These are phyloP conservation scores for Phytophthora kernoviae DNA, from an alignment of 352 stramenopile genomes.

Conservation along the genomic window DNA sequence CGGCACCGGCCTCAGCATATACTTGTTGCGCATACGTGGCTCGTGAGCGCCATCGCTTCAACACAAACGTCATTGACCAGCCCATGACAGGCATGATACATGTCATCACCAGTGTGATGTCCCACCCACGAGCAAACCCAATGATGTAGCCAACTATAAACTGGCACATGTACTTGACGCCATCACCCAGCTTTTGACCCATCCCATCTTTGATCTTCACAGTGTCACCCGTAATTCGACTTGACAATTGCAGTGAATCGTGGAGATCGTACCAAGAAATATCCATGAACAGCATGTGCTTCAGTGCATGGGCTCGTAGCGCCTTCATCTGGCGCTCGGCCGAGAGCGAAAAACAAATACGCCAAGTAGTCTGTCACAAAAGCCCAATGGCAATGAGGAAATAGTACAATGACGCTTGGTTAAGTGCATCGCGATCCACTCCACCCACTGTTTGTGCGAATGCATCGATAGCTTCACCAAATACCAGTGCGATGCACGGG, in stretches of 20 bases:
- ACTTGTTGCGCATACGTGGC: constrained; percentile 21
- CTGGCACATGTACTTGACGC: constrained; percentile 34
- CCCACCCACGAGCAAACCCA: constrained; percentile 26
- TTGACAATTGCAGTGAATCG: constrained; percentile 31
- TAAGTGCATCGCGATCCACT: constrained; percentile 25
- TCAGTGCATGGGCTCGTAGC: constrained; percentile 25
- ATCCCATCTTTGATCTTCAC: constrained; percentile 50
- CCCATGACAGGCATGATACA: constrained; percentile 18
- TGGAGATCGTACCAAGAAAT: constrained; percentile 43
- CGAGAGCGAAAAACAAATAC: constrained; percentile 30
- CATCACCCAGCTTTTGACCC: constrained; percentile 45
- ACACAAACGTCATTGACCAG: constrained; percentile 11
- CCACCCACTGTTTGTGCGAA: constrained; percentile 32
- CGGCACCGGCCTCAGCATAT: constrained; percentile 50
- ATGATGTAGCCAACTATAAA: constrained; percentile 33
- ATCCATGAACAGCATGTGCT: constrained; percentile 45
- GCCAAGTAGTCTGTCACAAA: constrained; percentile 37
- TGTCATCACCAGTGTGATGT: constrained; percentile 37
- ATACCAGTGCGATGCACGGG: constrained; percentile 26
- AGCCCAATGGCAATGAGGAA: constrained; percentile 30
- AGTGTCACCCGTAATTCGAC: constrained; percentile 24
- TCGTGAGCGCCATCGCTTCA: constrained; percentile 5
- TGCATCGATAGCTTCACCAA: constrained; percentile 42
- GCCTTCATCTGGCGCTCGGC: constrained; percentile 46
- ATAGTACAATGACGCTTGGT: constrained; percentile 32